These are phyloP conservation scores for Barbarea vulgaris DNA, from an alignment of 345 rosid genomes.

Conservation along the genomic window DNA sequence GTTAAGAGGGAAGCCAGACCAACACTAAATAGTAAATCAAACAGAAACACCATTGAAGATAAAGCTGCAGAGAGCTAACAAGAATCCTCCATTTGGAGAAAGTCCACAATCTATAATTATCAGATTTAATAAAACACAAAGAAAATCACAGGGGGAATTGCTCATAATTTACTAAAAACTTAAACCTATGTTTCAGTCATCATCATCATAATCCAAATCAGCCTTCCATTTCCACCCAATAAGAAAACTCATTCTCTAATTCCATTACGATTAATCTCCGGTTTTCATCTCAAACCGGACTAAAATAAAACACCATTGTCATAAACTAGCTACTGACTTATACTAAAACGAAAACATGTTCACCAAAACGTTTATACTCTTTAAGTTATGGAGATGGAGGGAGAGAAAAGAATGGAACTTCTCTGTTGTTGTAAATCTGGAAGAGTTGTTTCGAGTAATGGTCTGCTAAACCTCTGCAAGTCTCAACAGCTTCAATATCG, in stretches of 20 bases:
- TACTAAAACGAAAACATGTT: slow-evolving; percentile 10
- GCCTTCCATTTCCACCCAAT: background rate
- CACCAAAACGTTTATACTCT: background rate
- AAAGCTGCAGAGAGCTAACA: too few relatives aligned
- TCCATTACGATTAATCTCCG: background rate
- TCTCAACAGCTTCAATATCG: slow-evolving; percentile 46
- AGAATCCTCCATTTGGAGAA: too few relatives aligned
- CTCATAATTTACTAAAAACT: too few relatives aligned
- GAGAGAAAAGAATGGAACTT: slow-evolving; percentile 60
- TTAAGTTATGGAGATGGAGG: slow-evolving; percentile 23
- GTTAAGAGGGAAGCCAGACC: too few relatives aligned
- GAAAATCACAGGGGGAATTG: too few relatives aligned
- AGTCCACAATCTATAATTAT: too few relatives aligned
- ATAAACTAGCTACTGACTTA: background rate
- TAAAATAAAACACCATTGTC: background rate
- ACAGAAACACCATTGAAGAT: too few relatives aligned
- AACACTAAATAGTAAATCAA: too few relatives aligned
- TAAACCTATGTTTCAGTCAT: background rate
- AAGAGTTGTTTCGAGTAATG: slow-evolving; percentile 74
- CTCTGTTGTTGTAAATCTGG: slow-evolving; percentile 59
- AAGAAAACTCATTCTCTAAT: background rate
- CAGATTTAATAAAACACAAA: too few relatives aligned
- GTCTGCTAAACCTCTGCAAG: slow-evolving; percentile 54
- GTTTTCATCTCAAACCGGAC: background rate
- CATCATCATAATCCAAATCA: slow-evolving; percentile 1